A percentile compares a stretch with the other conserved stretches of the same genome.
Conservation (phyloP, 345 rosid species). For the Brassica rapa region DNA sequence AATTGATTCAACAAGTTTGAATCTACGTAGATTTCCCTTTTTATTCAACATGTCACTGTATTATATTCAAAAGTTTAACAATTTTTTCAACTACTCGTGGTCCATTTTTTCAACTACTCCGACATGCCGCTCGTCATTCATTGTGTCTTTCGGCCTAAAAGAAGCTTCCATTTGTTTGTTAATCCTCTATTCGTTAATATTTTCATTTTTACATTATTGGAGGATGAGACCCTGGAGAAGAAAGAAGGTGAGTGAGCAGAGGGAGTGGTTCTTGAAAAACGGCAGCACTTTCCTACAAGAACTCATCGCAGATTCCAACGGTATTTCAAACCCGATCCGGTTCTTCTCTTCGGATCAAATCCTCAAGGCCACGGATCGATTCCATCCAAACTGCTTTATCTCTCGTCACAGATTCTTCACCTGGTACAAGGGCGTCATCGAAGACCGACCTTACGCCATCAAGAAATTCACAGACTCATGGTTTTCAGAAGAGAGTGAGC, state of each 20-base stretch:
- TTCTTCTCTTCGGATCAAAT: not conserved
- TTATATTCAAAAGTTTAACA: no score
- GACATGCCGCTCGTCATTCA: no score
- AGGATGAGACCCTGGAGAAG: not conserved
- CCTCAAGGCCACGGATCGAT: not conserved
- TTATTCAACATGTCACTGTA: no score
- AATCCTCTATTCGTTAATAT: no score
- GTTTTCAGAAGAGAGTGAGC: not conserved
- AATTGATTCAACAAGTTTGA: no score
- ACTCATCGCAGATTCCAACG: not conserved
- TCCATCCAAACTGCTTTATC: not conserved
- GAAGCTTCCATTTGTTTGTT: no score
- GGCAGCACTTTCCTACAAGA: not conserved
- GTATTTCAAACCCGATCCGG: not conserved
- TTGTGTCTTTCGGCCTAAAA: no score
- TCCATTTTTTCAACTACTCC: no score
- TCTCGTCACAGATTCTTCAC: not conserved
- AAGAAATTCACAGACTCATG: not conserved
- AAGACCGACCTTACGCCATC: not conserved
- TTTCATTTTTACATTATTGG: not conserved
- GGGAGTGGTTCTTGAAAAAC: not conserved
- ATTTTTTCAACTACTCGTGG: no score
- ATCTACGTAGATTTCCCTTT: no score
- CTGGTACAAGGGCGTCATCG: not conserved
- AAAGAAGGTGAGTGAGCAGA: not conserved